Percentiles rank a stretch among this genome's conserved stretches.
These are phyloP conservation scores for Xylaria intraflava DNA, from an alignment of 495 filamentous ascomycete genomes.

Conservation along the genomic window DNA sequence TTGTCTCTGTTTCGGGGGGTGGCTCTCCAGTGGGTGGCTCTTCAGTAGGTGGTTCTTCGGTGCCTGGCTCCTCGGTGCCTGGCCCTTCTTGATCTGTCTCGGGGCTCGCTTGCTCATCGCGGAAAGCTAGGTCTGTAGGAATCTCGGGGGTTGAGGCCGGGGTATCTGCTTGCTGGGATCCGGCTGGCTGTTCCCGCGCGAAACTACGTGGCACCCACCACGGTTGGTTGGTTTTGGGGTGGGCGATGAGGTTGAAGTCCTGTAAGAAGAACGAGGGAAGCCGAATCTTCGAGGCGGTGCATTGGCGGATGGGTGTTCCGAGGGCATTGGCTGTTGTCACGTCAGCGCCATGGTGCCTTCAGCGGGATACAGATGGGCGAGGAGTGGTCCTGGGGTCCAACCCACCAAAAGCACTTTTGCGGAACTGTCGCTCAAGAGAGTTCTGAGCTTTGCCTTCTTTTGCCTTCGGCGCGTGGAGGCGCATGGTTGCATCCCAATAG, in stretches of 20 bases:
- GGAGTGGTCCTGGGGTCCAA: constrained; percentile 5
- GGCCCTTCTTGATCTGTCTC: not conserved
- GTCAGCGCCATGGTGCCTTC: not conserved
- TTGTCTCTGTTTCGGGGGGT: not conserved
- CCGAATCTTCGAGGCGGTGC: constrained; percentile 45
- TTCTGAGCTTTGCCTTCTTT: constrained; percentile 30
- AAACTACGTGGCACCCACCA: constrained; percentile 55
- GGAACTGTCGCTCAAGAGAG: constrained; percentile 44
- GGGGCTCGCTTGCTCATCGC: not conserved
- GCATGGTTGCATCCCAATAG: constrained; percentile 31
- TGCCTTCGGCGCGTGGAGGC: constrained; percentile 24
- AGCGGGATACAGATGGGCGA: not conserved
- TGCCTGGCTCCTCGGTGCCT: not conserved
- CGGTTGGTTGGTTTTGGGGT: constrained; percentile 48
- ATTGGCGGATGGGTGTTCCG: constrained; percentile 58
- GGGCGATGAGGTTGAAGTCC: constrained; percentile 50
- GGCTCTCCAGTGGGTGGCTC: not conserved
- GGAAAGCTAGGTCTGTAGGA: not conserved
- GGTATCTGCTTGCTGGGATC: not conserved
- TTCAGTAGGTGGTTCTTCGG: not conserved
- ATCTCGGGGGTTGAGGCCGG: too few relatives aligned
- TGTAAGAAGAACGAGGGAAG: constrained; percentile 61
- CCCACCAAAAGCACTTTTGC: constrained; percentile 56
- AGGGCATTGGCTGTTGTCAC: constrained; percentile 53
- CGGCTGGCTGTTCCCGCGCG: constrained; percentile 25